phyloP scores from a whole-genome alignment of 1,139 yeast genomes.

The Blastobotrys illinoisensis region DNA sequence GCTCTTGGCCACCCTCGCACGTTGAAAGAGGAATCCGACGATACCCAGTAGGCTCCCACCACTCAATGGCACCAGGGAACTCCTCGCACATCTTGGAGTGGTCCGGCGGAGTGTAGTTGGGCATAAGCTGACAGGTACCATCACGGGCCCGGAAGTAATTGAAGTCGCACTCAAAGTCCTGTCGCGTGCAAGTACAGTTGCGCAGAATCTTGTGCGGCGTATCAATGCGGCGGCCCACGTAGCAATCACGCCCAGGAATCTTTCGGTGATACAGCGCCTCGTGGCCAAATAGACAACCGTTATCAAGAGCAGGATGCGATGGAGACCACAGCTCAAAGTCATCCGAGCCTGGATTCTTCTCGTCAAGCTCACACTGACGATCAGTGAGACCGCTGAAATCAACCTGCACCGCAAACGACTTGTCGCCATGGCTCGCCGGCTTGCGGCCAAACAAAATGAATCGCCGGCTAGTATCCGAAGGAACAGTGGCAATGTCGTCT shows the following conservation, averaged over 20 bases:
- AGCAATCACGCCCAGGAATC: constrained; percentile 62
- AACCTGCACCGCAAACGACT: constrained; percentile 46
- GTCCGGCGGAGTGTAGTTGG: constrained; percentile 65
- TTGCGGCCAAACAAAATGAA: constrained; percentile 51
- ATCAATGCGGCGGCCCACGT: constrained; percentile 56
- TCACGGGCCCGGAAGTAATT: constrained; percentile 66
- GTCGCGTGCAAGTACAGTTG: constrained; percentile 80
- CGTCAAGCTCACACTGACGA: constrained; percentile 65
- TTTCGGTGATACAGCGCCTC: constrained; percentile 73
- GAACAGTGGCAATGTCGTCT: constrained; percentile 80
- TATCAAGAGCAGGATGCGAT: constrained; percentile 52
- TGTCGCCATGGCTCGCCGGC: constrained; percentile 38
- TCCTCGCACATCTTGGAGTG: constrained; percentile 57
- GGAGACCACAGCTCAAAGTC: constrained; percentile 89
- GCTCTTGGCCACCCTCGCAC: constrained; percentile 63
- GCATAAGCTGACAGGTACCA: constrained; percentile 79
- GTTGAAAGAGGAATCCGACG: constrained; percentile 69
- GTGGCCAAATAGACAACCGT: constrained; percentile 84
- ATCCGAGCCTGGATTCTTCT: constrained; percentile 50
- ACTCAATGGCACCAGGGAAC: constrained; percentile 54
- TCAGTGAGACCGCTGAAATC: constrained; percentile 65
- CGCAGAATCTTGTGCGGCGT: constrained; percentile 53
- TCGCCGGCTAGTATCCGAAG: constrained; percentile 78
- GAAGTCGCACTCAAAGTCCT: constrained; percentile 92
- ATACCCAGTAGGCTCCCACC: constrained; percentile 76